Evolutionary conservation across 352 stramenopile genomes (phyloP), one percentile per base, ranked within the genome.

Genomic region (Phytophthora multivora): DNA sequence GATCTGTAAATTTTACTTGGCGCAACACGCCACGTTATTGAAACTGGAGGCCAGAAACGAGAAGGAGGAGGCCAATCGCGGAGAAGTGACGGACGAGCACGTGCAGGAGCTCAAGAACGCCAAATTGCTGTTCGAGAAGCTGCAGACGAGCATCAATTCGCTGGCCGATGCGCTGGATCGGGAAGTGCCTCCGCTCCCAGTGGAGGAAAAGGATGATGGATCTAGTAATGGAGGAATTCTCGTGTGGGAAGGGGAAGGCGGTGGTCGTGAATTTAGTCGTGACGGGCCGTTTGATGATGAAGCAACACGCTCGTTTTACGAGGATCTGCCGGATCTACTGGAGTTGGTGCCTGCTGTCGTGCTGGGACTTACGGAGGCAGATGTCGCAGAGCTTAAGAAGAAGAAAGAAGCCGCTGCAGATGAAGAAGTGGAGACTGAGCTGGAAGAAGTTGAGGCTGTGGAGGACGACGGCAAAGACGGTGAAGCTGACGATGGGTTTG

Each of bases 301-400:
- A 69, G 95, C 98, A 50, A 98, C 91, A 31, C 87, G 95, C 3
- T 87, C 83, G 5, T 99, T 99, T 80, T 99, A 99, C 66, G 93
- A 98, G 72, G 96, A 99, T 71, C 68, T 99, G 51, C 96, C 97
- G 11, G 93, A 99, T 68, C 75, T 99, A 26, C 76, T 99, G 8
- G 92, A 96, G 39, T 89, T 97, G 4, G 92, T 99, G 39, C 97
- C 97, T 21, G 90, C 95, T 0, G 93, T 98, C 6, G 90, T 99
- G 38, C 80, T 98, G 10, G 95, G 91, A 8, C 77, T 97, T 4
- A 97, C 93, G 23, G 89, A 97, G 45, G 88, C 77, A 59, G 75
- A 98, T 87, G 77, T 86, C 41, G 64, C 72, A 25, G 74, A 96
- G 80, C 67, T 98, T 18, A 89, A 89, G 64, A 90, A 93, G 66